Evolutionary conservation across 2,329 filamentous ascomycete species (phyloP).

Genomic region (Arachnomyces sp.): DNA sequence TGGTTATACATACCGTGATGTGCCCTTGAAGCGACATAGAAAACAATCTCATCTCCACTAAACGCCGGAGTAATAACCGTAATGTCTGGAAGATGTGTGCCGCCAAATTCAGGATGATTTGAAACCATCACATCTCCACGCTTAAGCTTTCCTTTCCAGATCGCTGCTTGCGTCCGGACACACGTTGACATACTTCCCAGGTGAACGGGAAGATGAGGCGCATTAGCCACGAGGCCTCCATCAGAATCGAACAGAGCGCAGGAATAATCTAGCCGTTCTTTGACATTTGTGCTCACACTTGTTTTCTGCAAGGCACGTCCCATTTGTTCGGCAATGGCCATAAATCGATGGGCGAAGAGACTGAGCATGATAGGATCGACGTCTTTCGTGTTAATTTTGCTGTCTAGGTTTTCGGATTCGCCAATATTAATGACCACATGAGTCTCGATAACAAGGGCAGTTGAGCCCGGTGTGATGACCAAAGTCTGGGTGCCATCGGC

Average conservation of each 20-base stretch:
- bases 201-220: slow-evolving; percentile 71
- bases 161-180: slow-evolving; percentile 65
- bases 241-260: slow-evolving; percentile 67
- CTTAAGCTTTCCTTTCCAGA: slow-evolving; percentile 71
- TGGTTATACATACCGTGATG: slow-evolving; percentile 59
- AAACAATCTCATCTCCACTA: slow-evolving; percentile 60
- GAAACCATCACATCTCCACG: slow-evolving; percentile 75
- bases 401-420: slow-evolving; percentile 43
- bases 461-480: slow-evolving; percentile 66
- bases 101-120: slow-evolving; percentile 77
- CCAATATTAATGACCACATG: slow-evolving; percentile 77
- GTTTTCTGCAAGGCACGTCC: slow-evolving; percentile 71
- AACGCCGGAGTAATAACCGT: slow-evolving; percentile 70
- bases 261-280: slow-evolving; percentile 69
- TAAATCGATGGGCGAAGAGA: slow-evolving; percentile 75
- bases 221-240: slow-evolving; percentile 67
- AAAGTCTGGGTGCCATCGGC: slow-evolving; percentile 70
- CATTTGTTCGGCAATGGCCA: slow-evolving; percentile 83
- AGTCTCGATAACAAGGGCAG: slow-evolving; percentile 67
- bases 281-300: slow-evolving; percentile 71
- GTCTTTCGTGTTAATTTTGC: slow-evolving; percentile 43
- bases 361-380: slow-evolving; percentile 70
- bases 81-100: slow-evolving; percentile 76
- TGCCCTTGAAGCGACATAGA: slow-evolving; percentile 66
- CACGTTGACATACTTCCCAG: slow-evolving; percentile 74